Evolutionary conservation across 2,329 filamentous ascomycete species (phyloP), one percentile per base, ranked within the genome.

Genomic region (Epichloe scottii): DNA sequence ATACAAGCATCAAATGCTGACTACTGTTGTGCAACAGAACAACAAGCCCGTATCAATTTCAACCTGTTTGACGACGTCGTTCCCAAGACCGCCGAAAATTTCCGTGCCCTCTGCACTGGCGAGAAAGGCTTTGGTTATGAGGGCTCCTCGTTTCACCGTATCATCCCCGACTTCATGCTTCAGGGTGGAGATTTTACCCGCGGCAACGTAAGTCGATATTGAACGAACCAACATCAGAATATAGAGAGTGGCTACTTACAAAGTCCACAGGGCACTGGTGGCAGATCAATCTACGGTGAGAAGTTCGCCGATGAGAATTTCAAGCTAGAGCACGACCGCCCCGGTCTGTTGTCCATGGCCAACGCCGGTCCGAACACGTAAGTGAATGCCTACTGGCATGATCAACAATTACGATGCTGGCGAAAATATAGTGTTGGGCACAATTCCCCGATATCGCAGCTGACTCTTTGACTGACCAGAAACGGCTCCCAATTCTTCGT

Each of bases 401-500:
- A 42, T 3, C 23, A 43, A 19, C 26, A 15, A 17, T 23, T 1
- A 26, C 26, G 8, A n/a, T 33, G 42, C 26, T 44, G 5, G 15
- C 26, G 26, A 26, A 6, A 42, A 15, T 8, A 42, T 3, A 26
- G 40, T 2, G 12, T 8, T n/a, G 21, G 15, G 11, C 26, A n/a
- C 11, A 14, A 26, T 23, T 26, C 19, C 21, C 2, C 21, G 10
- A 10, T 15, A 44, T 8, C 19, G 42, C 7, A n/a, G 14, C 41
- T 43, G 21, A 43, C 41, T 14, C 15, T 30, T 14, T 46, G 21
- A 26, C 41, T 39, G 4, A 11, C 3, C 15, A 95, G 93, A 70
- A 98, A 98, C 74, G 93, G 93, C 63, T 95, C 88, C 48, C 91
- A 97, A 72, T 97, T 97, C 79, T 97, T 97, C 78, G 75, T 97